Base-by-base conservation (phyloP, 2,329 filamentous ascomycete species). In the Calonectria pseudoreteaudii region DNA sequence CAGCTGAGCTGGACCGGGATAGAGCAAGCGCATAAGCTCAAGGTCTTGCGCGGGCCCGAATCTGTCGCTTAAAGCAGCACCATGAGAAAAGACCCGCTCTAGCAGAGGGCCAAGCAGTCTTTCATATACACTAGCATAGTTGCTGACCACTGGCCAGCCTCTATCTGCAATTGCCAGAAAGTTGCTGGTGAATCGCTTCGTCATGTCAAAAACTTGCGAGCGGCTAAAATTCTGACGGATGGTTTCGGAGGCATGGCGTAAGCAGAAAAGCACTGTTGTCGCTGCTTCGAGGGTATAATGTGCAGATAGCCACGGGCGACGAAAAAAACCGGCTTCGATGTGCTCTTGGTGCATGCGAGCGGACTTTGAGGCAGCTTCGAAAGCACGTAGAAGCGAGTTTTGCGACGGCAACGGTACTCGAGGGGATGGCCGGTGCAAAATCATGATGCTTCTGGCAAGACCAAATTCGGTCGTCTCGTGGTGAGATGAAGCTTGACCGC, bases 1-100 rank as follows among this genome's bases (percentile, higher is more conserved):
- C 3, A 71, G 47, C 38, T 71, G 69, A 4, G 69, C 64, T 26
- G 69, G 69, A 14, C 60, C 49, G 10, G 69, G 69, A 23, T 71
- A 71, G 8, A 71, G 50, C 36, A 71, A 44, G 20, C 69, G 50
- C 69, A 71, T 67, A 18, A 71, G 47, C 38, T 71, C 69, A n/a
- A 64, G 62, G 23, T 71, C 69, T 28, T 71, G 69, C 3, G 49
- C 36, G 10, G 69, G 69, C 4, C 69, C 69, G 31, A 71, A 71
- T n/a, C 62, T n/a, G 11, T 47, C 20, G 41, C 41, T 47, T 20
- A 47, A 14, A n/a, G 41, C 2, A 47, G 41, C 41, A n/a, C 41
- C 20, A 10, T 47, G 41, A 23, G 41, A 47, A n/a, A 47, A 47
- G 20, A 47, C 41, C 1, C 41, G 18, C 41, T 47, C 41, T 4